These are phyloP conservation scores for Mucor lusitanicus DNA, from an alignment of 371 early-diverging fungal species.

Conservation along the genomic window DNA sequence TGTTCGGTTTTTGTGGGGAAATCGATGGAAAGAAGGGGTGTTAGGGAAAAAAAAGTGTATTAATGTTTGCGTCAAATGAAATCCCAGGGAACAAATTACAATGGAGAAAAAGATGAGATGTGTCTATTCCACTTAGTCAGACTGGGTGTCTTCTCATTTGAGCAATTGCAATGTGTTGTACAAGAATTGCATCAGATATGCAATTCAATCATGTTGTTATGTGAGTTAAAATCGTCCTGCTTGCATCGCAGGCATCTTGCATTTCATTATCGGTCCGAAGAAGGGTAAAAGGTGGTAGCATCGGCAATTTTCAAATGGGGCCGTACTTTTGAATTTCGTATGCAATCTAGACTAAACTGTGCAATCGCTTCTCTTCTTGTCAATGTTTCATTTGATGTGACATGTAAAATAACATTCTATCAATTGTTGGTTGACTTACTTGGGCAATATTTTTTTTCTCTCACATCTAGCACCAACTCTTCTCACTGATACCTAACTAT, in stretches of 20 bases:
- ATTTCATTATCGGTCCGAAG: not conserved
- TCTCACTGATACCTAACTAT: too few species aligned
- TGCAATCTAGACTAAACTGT: not conserved
- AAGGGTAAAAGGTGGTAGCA: not conserved
- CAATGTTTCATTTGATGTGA: not conserved
- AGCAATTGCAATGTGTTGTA: not conserved
- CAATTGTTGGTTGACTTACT: not conserved
- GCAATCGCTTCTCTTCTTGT: too few species aligned
- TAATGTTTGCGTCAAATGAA: not conserved
- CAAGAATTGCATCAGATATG: not conserved
- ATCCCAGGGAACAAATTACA: not conserved
- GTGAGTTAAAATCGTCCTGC: not conserved
- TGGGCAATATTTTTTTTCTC: too few species aligned
- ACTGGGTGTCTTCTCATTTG: not conserved
- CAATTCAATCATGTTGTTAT: not conserved
- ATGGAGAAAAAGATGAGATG: not conserved
- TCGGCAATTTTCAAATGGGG: not conserved
- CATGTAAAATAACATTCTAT: not conserved
- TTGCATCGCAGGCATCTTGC: not conserved
- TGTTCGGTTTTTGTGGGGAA: not conserved
- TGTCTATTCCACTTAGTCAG: not conserved
- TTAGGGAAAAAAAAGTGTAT: not conserved
- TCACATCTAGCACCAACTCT: too few species aligned
- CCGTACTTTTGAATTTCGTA: not conserved
- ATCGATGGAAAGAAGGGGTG: not conserved